phyloP scores from a whole-genome alignment of 768 basidiomycete species.

The Boletus huronensis region DNA sequence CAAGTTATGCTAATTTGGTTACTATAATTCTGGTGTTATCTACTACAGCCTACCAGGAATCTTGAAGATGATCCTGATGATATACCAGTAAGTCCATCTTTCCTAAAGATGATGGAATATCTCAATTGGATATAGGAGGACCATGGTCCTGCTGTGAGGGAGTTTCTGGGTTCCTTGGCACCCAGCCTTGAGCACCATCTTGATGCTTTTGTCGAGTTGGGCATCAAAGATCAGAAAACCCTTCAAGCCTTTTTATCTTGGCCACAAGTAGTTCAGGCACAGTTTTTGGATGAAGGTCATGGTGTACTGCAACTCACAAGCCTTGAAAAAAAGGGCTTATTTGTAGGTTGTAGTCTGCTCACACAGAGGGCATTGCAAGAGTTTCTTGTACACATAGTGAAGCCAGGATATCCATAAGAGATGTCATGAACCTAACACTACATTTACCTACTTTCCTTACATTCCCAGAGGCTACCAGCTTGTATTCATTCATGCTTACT shows the following conservation, averaged over 20 bases:
- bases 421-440: neutral
- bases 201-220: constrained; percentile 19
- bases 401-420: neutral
- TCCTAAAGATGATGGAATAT: neutral
- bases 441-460: constrained; percentile 4
- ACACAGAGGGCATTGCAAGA: constrained; percentile 3
- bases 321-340: constrained; percentile 19
- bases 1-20: neutral
- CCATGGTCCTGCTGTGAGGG: neutral
- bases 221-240: constrained; percentile 21
- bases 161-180: constrained; percentile 19
- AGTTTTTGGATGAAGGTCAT: constrained; percentile 16
- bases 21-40: neutral
- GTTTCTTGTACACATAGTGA: neutral
- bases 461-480: constrained; percentile 1
- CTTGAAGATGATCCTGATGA: neutral
- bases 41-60: neutral
- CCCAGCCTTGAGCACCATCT: constrained; percentile 22
- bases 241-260: constrained; percentile 24
- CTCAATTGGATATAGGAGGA: neutral
- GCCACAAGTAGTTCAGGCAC: constrained; percentile 11
- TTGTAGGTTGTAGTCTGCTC: constrained; percentile 8
- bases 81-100: constrained; percentile 1
- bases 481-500: constrained; percentile 17
- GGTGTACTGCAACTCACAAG: constrained; percentile 15